These are phyloP conservation scores for Pythium oligandrum DNA, from an alignment of 352 stramenopile genomes.

Conservation along the genomic window DNA sequence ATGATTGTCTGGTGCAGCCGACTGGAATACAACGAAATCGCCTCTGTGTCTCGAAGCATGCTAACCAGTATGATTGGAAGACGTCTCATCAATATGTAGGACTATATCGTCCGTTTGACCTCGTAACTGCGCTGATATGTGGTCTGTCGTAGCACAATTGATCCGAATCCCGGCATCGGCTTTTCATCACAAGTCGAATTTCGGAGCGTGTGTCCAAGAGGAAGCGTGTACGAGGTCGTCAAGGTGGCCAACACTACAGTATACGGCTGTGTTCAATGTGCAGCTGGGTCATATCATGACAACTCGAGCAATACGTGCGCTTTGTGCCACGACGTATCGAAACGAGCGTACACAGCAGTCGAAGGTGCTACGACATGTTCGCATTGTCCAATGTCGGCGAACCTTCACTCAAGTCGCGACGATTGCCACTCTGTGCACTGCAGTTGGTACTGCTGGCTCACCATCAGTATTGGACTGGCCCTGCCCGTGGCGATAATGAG, in stretches of 20 bases:
- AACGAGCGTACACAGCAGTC: constrained; percentile 42
- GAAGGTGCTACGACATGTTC: constrained; percentile 46
- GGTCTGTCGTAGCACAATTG: no score
- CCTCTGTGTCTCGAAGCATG: constrained; percentile 47
- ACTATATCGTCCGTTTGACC: neutral
- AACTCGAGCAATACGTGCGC: constrained; percentile 35
- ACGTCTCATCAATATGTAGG: constrained; percentile 46
- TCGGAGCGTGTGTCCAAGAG: constrained; percentile 42
- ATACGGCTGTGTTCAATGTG: constrained; percentile 60
- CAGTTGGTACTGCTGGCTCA: constrained; percentile 63
- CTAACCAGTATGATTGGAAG: constrained; percentile 42
- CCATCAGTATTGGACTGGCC: constrained; percentile 38
- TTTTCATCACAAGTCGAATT: constrained; percentile 26
- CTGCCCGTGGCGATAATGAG: constrained; percentile 49
- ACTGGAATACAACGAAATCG: constrained; percentile 57
- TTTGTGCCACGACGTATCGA: constrained; percentile 34
- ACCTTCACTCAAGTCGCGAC: constrained; percentile 29
- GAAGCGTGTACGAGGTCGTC: constrained; percentile 45
- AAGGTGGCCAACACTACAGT: constrained; percentile 22
- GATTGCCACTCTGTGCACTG: constrained; percentile 43
- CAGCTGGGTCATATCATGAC: constrained; percentile 52
- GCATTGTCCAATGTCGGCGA: constrained; percentile 63
- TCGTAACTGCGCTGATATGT: no score
- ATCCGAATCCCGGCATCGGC: constrained; percentile 43
- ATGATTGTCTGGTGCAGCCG: constrained; percentile 20